These are phyloP conservation scores for Saxophila tyrrhenica DNA, from an alignment of 495 filamentous ascomycete species.

Conservation along the genomic window DNA sequence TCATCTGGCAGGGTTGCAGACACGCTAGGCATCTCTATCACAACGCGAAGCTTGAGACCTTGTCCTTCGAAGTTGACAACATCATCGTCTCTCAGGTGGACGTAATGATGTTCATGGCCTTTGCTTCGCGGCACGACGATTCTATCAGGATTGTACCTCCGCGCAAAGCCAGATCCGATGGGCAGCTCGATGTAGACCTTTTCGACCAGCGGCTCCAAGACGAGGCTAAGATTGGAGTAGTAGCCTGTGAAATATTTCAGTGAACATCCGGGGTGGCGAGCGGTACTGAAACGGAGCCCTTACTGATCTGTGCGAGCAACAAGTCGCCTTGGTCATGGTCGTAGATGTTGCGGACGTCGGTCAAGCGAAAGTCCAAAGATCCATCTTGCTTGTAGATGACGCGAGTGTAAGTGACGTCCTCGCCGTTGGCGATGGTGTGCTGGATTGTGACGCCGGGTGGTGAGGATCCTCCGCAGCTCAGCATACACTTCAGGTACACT, in stretches of 20 bases:
- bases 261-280: background rate
- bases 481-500: background rate
- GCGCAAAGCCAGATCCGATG: background rate
- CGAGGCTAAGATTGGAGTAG: background rate
- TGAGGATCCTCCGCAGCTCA: background rate
- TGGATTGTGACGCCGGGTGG: background rate
- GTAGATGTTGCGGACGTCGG: no score
- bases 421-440: background rate
- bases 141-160: background rate
- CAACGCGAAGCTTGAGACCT: background rate
- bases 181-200: background rate
- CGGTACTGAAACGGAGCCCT: background rate
- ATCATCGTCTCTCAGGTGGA: background rate
- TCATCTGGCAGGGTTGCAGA: background rate
- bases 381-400: no score
- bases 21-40: background rate
- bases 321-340: no score
- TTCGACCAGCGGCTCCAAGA: background rate
- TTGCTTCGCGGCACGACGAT: background rate
- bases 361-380: no score
- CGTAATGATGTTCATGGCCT: background rate
- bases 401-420: background rate
- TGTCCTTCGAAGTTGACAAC: background rate
- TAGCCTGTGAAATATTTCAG: no score
- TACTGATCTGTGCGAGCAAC: background rate